Conservation (phyloP, 1,284 basidiomycete species). For the Cutaneotrichosporon cyanovorans region DNA sequence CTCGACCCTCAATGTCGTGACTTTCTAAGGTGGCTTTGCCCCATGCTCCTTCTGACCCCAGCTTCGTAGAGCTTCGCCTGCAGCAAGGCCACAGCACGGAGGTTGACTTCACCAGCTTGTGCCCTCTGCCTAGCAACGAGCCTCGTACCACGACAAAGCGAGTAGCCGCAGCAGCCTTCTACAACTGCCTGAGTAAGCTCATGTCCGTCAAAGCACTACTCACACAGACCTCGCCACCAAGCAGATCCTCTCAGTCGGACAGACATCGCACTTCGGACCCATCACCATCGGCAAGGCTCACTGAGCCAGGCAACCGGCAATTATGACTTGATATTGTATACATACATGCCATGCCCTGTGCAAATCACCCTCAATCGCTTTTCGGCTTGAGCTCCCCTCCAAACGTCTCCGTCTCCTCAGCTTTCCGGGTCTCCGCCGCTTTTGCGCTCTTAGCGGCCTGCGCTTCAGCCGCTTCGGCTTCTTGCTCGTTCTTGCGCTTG, state of each 20-base stretch:
- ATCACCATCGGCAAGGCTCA: conserved; percentile 22
- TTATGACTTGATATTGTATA: neutral
- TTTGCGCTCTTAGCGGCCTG: conserved; percentile 36
- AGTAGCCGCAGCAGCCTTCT: conserved; percentile 33
- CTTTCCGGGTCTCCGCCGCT: conserved; percentile 15
- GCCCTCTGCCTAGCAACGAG: conserved; percentile 42
- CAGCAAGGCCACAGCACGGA: conserved; percentile 51
- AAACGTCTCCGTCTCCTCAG: conserved; percentile 29
- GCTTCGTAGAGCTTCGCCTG: conserved; percentile 26
- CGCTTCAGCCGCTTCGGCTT: conserved; percentile 26
- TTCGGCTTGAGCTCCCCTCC: conserved; percentile 14
- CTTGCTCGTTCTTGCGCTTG: conserved; percentile 43
- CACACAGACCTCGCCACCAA: conserved; percentile 35
- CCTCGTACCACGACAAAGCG: conserved; percentile 11
- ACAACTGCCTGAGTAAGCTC: conserved; percentile 36
- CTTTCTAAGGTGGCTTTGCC: conserved; percentile 27
- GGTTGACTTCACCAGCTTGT: conserved; percentile 47
- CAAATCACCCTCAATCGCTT: neutral
- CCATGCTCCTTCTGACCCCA: neutral
- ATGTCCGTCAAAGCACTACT: neutral
- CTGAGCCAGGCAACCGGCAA: neutral
- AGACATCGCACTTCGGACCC: conserved; percentile 14
- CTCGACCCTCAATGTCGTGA: conserved; percentile 35
- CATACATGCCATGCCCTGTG: neutral
- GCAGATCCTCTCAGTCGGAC: conserved; percentile 23